Evolutionary conservation across 192 early-diverging fungal species (phyloP).

Genomic region (Podila verticillata): DNA sequence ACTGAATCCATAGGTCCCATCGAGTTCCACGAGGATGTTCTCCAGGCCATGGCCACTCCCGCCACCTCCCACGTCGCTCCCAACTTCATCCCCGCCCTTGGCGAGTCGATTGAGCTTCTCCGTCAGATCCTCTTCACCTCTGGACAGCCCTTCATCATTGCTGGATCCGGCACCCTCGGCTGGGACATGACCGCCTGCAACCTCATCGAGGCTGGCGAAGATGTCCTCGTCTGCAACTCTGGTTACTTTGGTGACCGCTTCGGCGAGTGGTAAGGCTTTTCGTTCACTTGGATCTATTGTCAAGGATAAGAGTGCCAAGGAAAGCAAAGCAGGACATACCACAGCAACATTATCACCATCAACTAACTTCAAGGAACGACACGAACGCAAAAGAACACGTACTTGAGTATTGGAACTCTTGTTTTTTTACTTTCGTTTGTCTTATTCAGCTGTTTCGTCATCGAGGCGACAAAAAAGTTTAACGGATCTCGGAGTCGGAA

Average conservation of each 20-base stretch:
- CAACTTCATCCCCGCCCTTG: constrained; percentile 87
- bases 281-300: neutral
- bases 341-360: too few relatives aligned
- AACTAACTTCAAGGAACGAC: too few relatives aligned
- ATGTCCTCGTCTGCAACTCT: constrained; percentile 88
- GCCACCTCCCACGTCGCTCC: constrained; percentile 95
- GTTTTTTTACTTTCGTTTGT: neutral
- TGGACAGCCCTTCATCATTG: constrained; percentile 93
- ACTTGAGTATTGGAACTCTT: neutral
- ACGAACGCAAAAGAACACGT: too few relatives aligned
- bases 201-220: constrained; percentile 87
- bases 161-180: constrained; percentile 96
- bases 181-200: constrained; percentile 98
- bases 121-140: constrained; percentile 83
- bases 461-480: neutral
- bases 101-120: constrained; percentile 85
- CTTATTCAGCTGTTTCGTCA: constrained; percentile 1
- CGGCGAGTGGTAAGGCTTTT: constrained; percentile 78
- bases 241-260: constrained; percentile 98
- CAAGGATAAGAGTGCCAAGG: neutral
- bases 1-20: constrained; percentile 74
- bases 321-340: too few relatives aligned
- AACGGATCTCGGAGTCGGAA: neutral
- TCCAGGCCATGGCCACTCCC: constrained; percentile 86
- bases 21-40: constrained; percentile 91